phyloP scores from a whole-genome alignment of 768 basidiomycete genomes.

The Pulveroboletus frians region DNA sequence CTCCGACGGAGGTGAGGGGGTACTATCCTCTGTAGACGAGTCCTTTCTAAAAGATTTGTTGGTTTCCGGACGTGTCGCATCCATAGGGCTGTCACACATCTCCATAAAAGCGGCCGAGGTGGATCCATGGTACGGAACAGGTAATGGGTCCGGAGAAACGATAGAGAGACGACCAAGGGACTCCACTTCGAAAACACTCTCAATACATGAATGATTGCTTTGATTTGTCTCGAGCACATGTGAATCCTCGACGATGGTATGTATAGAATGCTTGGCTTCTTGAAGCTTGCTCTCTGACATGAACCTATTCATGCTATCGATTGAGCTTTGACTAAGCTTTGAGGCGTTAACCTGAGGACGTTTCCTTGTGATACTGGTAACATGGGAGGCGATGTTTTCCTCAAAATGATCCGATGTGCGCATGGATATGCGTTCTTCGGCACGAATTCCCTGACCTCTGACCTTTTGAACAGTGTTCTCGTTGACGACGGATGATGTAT shows the following conservation, averaged over 20 bases:
- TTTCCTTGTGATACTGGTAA: conserved; percentile 8
- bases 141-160: conserved; percentile 40
- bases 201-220: conserved; percentile 12
- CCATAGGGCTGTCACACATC: conserved; percentile 32
- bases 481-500: conserved; percentile 7
- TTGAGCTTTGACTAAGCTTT: conserved; percentile 8
- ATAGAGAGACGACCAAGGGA: conserved; percentile 26
- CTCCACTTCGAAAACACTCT: conserved; percentile 22
- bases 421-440: conserved; percentile 17
- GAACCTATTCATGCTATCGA: conserved; percentile 18
- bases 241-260: conserved; percentile 26
- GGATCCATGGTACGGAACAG: conserved; percentile 42
- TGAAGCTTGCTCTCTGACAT: conserved; percentile 13
- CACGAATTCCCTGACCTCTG: conserved; percentile 10
- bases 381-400: conserved; percentile 11
- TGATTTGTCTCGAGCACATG: conserved; percentile 17
- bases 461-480: conserved; percentile 10
- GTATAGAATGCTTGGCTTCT: conserved; percentile 27
- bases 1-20: conserved; percentile 29
- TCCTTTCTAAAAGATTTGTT: conserved; percentile 14
- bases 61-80: conserved; percentile 9
- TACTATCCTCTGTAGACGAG: conserved; percentile 16
- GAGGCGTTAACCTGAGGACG: conserved; percentile 9
- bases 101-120: conserved; percentile 28
- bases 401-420: conserved; percentile 10